These are phyloP conservation scores for Camellia sinensis DNA, from an alignment of 148 eudicot genomes.

Conservation along the genomic window DNA sequence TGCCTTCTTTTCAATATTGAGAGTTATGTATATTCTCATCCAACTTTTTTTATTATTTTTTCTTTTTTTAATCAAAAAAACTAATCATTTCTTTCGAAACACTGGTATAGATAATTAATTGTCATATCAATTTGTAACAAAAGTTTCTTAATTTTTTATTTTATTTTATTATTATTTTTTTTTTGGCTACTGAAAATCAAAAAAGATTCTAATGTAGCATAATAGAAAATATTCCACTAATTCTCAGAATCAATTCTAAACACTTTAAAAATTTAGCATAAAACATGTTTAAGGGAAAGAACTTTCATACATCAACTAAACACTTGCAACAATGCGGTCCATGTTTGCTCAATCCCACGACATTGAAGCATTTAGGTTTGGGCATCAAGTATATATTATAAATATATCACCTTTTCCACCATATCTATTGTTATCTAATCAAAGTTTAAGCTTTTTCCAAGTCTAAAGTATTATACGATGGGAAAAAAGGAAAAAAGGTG, in stretches of 20 bases:
- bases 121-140: no score
- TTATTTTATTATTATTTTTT: no score
- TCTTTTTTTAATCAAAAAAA: no score
- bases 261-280: background rate
- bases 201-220: no score
- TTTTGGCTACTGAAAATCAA: no score
- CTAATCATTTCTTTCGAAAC: no score
- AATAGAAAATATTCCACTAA: no score
- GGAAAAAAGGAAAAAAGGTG: slow-evolving; percentile 28
- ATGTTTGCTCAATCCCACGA: background rate
- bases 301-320: background rate
- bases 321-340: slow-evolving; percentile 3
- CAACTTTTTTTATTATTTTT: no score
- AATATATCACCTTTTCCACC: background rate
- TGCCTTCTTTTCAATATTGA: no score
- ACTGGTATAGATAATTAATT: no score
- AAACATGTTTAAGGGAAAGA: background rate
- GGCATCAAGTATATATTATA: background rate
- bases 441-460: background rate
- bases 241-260: background rate
- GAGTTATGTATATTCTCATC: no score
- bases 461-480: slow-evolving; percentile 13
- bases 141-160: no score
- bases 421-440: background rate
- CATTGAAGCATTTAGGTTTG: background rate